phyloP scores from a whole-genome alignment of 805 yeast species.

The Torulaspora maleeae region DNA sequence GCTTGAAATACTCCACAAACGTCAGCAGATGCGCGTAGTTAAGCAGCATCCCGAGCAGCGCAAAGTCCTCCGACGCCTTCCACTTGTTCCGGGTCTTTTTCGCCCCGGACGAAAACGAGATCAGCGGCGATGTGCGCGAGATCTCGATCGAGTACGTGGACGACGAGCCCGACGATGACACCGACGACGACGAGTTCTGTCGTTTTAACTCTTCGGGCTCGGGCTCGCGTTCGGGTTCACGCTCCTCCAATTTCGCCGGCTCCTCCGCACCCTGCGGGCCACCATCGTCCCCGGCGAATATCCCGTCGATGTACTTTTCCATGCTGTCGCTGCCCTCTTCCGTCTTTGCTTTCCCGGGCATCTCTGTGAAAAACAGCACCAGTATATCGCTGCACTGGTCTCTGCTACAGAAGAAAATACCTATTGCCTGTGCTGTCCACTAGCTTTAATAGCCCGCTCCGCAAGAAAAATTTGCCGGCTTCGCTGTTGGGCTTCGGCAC shows the following conservation, averaged over 20 bases:
- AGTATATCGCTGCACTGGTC: neutral
- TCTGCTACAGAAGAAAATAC: neutral
- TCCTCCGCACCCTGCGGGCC: neutral
- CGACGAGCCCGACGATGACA: constrained; percentile 2
- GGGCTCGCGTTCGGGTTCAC: no score
- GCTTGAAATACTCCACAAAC: constrained; percentile 28
- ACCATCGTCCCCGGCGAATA: neutral
- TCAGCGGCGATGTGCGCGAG: constrained; percentile 1
- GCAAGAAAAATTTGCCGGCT: no score
- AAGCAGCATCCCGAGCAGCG: constrained; percentile 20
- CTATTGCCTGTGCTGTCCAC: no score
- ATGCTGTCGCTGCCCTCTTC: neutral
- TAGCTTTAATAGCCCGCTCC: no score
- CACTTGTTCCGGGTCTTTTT: constrained; percentile 24
- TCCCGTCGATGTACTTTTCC: constrained; percentile 4
- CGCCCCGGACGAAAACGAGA: constrained; percentile 2
- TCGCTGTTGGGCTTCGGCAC: no score
- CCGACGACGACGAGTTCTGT: neutral
- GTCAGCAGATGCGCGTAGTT: constrained; percentile 21
- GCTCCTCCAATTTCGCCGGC: no score
- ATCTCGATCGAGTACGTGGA: constrained; percentile 4
- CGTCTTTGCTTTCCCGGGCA: constrained; percentile 1
- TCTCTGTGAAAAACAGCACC: neutral
- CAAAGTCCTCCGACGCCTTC: constrained; percentile 24
- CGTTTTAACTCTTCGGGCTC: neutral